phyloP scores from a whole-genome alignment of 306 rosid species.

The Cucurbita pepo region DNA sequence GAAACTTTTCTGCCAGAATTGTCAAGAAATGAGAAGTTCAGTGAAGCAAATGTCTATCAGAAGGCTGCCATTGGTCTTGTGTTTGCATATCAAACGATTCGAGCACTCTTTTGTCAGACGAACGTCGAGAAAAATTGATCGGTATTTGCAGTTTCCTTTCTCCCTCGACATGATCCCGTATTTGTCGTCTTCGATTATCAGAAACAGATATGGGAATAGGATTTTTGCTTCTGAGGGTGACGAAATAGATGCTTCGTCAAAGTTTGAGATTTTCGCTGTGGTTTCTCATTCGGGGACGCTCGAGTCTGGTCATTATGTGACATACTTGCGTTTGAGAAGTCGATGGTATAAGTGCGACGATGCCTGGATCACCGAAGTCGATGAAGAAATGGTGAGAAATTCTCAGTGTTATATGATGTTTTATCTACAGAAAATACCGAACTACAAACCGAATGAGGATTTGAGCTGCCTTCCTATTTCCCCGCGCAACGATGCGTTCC shows the following conservation, averaged over 20 bases:
- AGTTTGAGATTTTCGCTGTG: slow-evolving; percentile 69
- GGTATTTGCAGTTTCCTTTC: slow-evolving; percentile 65
- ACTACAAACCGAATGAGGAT: slow-evolving; percentile 37
- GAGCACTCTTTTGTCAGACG: slow-evolving; percentile 58
- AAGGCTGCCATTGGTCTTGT: slow-evolving; percentile 67
- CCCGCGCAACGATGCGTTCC: slow-evolving; percentile 25
- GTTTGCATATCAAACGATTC: slow-evolving; percentile 71
- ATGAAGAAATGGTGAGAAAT: slow-evolving; percentile 64
- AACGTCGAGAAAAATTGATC: slow-evolving; percentile 52
- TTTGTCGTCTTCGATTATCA: slow-evolving; percentile 60
- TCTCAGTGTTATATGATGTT: slow-evolving; percentile 84
- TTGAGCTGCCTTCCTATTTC: slow-evolving; percentile 28
- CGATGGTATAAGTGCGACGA: slow-evolving; percentile 87
- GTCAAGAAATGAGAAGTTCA: slow-evolving; percentile 54
- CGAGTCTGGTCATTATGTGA: slow-evolving; percentile 77
- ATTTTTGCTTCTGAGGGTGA: slow-evolving; percentile 58
- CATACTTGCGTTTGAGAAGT: slow-evolving; percentile 44
- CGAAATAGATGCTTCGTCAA: slow-evolving; percentile 42
- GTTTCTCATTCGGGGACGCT: slow-evolving; percentile 75
- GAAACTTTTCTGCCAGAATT: slow-evolving; percentile 67
- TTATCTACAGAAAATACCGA: slow-evolving; percentile 47
- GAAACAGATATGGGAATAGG: slow-evolving; percentile 73
- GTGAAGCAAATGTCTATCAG: slow-evolving; percentile 68
- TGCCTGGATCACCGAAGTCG: slow-evolving; percentile 84
- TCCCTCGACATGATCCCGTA: slow-evolving; percentile 75